phyloP scores from a whole-genome alignment of 805 yeast species.

The Lipomyces yamadae region DNA sequence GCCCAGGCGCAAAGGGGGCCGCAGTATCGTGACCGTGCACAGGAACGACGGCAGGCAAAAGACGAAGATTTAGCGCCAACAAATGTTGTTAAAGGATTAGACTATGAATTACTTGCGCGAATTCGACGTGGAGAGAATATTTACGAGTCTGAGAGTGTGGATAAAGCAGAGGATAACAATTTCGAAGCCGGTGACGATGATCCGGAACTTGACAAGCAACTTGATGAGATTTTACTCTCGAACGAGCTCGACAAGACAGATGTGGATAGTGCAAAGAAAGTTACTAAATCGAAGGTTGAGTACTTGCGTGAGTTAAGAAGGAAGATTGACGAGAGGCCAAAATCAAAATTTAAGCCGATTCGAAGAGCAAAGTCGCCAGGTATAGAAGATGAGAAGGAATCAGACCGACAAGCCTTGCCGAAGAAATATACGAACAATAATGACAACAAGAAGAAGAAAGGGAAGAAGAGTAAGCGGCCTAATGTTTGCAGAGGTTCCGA shows the following conservation, averaged over 20 bases:
- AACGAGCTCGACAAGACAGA: conserved; percentile 14
- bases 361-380: conserved; percentile 12
- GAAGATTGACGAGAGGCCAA: conserved; percentile 19
- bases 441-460: conserved; percentile 1
- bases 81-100: conserved; percentile 17
- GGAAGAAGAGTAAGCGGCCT: background rate
- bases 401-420: background rate
- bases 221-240: conserved; percentile 23
- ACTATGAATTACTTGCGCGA: conserved; percentile 28
- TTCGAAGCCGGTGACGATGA: conserved; percentile 10
- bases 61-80: conserved; percentile 14
- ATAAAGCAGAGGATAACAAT: background rate
- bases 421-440: background rate
- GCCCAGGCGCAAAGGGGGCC: background rate
- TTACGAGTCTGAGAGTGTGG: background rate
- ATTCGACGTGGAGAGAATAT: conserved; percentile 26
- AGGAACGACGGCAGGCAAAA: conserved; percentile 26
- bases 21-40: conserved; percentile 32
- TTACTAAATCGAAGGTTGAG: conserved; percentile 22
- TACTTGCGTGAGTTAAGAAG: conserved; percentile 18
- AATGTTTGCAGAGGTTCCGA: background rate
- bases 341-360: conserved; percentile 24
- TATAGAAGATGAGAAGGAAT: background rate
- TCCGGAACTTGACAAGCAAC: conserved; percentile 17
- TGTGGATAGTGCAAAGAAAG: conserved; percentile 15